Conservation (phyloP, 2,329 filamentous ascomycete species). For the Thielaviopsis ethacetica region DNA sequence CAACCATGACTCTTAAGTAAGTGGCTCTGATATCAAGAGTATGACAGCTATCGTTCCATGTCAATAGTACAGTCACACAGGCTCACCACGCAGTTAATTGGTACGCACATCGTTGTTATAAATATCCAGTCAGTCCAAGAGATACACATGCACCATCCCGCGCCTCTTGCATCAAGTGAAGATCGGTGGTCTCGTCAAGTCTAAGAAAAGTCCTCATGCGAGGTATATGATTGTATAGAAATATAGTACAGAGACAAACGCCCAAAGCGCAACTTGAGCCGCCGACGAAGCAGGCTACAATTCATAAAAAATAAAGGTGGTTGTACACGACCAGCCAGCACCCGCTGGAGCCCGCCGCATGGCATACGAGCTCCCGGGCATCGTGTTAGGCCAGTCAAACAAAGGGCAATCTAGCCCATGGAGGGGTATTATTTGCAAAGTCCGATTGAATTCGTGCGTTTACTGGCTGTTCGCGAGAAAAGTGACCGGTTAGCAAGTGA, state of each 20-base stretch:
- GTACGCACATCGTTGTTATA: not conserved
- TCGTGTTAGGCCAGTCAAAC: not conserved
- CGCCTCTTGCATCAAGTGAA: not conserved
- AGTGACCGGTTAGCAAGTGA: not conserved
- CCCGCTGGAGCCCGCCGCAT: not conserved
- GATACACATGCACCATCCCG: not conserved
- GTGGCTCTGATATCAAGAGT: not conserved
- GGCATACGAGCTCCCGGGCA: not conserved
- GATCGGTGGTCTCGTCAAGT: not conserved
- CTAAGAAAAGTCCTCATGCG: not conserved
- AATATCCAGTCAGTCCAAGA: not conserved
- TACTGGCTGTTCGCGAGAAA: not conserved
- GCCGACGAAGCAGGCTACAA: not conserved
- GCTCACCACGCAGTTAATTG: not conserved
- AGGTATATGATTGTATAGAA: not conserved
- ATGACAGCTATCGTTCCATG: not conserved
- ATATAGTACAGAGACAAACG: not conserved
- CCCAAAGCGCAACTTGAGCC: not conserved
- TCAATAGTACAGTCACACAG: not conserved
- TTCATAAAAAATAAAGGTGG: not conserved
- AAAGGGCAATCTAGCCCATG: not conserved
- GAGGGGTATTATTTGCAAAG: not conserved
- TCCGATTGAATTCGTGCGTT: not conserved
- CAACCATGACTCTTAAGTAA: not conserved
- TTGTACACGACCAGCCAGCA: not conserved